Evolutionary conservation across 1,139 yeast species (phyloP).

Genomic region (Saccharomyces hybrid): DNA sequence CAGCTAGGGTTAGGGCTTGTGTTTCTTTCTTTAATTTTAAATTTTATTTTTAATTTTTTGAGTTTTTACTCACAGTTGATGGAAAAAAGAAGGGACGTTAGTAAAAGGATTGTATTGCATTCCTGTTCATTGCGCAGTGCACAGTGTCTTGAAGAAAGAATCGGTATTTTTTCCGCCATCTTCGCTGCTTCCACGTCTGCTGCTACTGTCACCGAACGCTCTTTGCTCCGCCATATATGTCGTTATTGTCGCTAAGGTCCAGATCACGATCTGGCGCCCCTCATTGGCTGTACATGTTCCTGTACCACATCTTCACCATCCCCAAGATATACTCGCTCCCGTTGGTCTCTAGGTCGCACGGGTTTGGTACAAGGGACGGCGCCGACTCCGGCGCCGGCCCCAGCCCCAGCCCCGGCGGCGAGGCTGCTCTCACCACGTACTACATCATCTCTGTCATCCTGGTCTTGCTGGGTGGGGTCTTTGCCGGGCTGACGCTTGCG

Average conservation of each 20-base stretch:
- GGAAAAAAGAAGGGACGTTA: too few relatives aligned
- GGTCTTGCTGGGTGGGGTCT: slow-evolving; percentile 86
- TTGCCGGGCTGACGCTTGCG: slow-evolving; percentile 91
- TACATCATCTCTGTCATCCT: slow-evolving; percentile 51
- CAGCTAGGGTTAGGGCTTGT: background rate
- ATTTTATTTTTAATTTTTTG: too few relatives aligned
- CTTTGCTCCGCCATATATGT: background rate
- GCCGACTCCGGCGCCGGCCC: background rate
- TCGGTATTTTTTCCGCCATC: background rate
- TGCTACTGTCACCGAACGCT: background rate
- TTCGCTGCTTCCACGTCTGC: too few relatives aligned
- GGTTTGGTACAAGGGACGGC: slow-evolving; percentile 5
- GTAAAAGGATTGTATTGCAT: too few relatives aligned
- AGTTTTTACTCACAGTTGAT: too few relatives aligned
- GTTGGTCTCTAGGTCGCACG: slow-evolving; percentile 9
- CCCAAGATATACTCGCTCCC: slow-evolving; percentile 3
- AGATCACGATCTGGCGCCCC: background rate
- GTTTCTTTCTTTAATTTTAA: too few relatives aligned
- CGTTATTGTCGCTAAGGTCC: background rate
- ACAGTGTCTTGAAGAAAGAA: background rate
- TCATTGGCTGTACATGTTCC: background rate
- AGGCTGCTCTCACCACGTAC: slow-evolving; percentile 18
- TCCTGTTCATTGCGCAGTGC: background rate
- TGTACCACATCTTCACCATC: background rate
- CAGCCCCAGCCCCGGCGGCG: background rate